Conservation (phyloP, 495 filamentous ascomycete species). For the Trichoderma reesei region DNA sequence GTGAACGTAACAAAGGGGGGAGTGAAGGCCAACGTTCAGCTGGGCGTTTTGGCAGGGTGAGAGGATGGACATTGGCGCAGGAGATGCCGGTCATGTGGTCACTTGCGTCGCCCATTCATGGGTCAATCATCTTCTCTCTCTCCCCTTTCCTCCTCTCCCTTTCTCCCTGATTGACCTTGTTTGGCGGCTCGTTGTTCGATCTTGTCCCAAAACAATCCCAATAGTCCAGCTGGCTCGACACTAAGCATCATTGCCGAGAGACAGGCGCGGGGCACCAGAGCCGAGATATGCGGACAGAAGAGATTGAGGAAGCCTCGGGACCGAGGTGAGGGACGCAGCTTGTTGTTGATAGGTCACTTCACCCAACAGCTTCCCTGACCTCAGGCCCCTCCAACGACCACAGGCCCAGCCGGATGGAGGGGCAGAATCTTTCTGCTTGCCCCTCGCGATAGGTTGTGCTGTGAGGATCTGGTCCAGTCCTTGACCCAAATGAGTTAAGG, state of each 20-base stretch:
- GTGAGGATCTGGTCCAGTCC: not conserved
- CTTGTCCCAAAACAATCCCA: too few species aligned
- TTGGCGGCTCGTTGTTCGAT: too few species aligned
- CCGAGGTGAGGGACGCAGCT: not conserved
- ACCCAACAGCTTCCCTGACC: not conserved
- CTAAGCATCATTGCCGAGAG: not conserved
- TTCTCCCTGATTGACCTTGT: too few species aligned
- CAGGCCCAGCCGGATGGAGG: not conserved
- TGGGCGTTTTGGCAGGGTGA: not conserved
- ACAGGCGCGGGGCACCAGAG: not conserved
- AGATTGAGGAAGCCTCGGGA: not conserved
- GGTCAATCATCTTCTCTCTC: not conserved
- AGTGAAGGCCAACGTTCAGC: not conserved
- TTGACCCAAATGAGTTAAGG: not conserved
- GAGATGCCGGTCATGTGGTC: not conserved
- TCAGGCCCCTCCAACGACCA: not conserved
- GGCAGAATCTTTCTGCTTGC: not conserved
- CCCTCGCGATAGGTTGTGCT: too few species aligned
- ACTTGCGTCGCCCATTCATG: not conserved
- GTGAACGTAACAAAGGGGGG: too few species aligned
- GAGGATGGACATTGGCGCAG: constrained; percentile 1
- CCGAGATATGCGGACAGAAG: not conserved
- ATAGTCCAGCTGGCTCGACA: not conserved
- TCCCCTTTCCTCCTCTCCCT: not conserved
- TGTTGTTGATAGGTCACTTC: not conserved